Conservation (phyloP, 495 filamentous ascomycete species). For the Trichoderma virens region DNA sequence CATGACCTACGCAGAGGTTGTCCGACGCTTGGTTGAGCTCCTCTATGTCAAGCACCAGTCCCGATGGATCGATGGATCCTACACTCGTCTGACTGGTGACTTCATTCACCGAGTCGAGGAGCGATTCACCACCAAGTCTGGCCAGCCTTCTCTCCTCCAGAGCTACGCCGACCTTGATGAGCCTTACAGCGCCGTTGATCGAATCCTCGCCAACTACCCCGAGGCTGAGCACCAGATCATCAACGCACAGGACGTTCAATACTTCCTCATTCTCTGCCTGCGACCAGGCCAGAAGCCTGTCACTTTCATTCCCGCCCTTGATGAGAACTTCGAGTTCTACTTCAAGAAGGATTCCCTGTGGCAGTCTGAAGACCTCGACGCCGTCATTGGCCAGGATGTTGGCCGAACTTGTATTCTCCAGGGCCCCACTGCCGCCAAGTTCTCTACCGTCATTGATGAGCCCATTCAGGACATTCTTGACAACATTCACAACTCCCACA, state of each 20-base stretch:
- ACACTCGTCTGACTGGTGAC: constrained; percentile 75
- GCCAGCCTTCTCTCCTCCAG: constrained; percentile 70
- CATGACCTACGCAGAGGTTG: constrained; percentile 93
- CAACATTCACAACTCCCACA: constrained; percentile 79
- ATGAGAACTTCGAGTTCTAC: constrained; percentile 94
- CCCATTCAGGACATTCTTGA: constrained; percentile 90
- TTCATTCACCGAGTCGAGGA: constrained; percentile 95
- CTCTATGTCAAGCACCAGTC: constrained; percentile 93
- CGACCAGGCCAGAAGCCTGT: constrained; percentile 92
- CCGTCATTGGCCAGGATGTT: constrained; percentile 92
- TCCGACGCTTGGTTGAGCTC: constrained; percentile 88
- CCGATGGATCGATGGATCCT: constrained; percentile 88
- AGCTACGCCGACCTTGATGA: constrained; percentile 81
- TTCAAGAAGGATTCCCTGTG: constrained; percentile 99
- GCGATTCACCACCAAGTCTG: constrained; percentile 65
- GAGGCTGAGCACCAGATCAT: constrained; percentile 85
- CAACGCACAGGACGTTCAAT: constrained; percentile 93
- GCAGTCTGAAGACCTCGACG: constrained; percentile 96
- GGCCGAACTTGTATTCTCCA: constrained; percentile 92
- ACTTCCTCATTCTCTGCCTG: constrained; percentile 90
- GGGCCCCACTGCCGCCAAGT: constrained; percentile 87
- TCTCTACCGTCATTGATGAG: constrained; percentile 81
- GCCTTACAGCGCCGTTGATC: constrained; percentile 68
- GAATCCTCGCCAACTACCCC: constrained; percentile 73
- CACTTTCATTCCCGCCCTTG: constrained; percentile 85